A percentile compares a stretch with the other conserved stretches of the same genome.
phyloP scores from a whole-genome alignment of 257 asterid genomes.

The Nyctanthes arbortristis region DNA sequence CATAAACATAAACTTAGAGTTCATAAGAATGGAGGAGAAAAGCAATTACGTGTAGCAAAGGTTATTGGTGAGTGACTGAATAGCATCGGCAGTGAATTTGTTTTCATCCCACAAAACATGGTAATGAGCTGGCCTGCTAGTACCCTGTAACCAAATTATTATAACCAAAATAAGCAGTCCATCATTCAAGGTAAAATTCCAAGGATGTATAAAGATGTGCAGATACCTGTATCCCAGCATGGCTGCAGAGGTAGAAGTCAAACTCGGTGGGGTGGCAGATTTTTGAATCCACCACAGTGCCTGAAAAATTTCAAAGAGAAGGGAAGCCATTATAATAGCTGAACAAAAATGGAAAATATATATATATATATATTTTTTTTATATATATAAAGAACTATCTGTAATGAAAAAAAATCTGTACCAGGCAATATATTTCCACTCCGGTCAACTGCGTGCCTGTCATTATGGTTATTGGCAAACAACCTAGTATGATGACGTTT shows the following conservation, averaged over 20 bases:
- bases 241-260: too few species aligned
- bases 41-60: conserved; percentile 83
- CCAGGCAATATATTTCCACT: conserved; percentile 96
- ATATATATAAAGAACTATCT: too few species aligned
- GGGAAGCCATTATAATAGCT: not conserved
- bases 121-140: conserved; percentile 93
- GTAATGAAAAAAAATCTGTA: conserved; percentile 15
- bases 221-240: conserved; percentile 85
- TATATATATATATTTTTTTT: too few species aligned
- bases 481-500: conserved; percentile 91
- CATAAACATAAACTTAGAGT: too few species aligned
- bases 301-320: conserved; percentile 34
- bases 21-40: too few species aligned
- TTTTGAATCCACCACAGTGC: too few species aligned
- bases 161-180: not conserved
- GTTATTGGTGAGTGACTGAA: conserved; percentile 77
- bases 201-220: conserved; percentile 95
- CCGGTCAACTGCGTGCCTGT: conserved; percentile 58
- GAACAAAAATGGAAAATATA: not conserved
- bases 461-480: conserved; percentile 76
- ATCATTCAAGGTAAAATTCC: conserved; percentile 63
- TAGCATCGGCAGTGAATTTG: too few species aligned
- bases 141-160: conserved; percentile 54
- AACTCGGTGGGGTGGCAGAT: too few species aligned
- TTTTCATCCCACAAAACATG: too few species aligned